Evolutionary conservation across 2,329 filamentous ascomycete genomes (phyloP).

Genomic region (Scedosporium aurantiacum): DNA sequence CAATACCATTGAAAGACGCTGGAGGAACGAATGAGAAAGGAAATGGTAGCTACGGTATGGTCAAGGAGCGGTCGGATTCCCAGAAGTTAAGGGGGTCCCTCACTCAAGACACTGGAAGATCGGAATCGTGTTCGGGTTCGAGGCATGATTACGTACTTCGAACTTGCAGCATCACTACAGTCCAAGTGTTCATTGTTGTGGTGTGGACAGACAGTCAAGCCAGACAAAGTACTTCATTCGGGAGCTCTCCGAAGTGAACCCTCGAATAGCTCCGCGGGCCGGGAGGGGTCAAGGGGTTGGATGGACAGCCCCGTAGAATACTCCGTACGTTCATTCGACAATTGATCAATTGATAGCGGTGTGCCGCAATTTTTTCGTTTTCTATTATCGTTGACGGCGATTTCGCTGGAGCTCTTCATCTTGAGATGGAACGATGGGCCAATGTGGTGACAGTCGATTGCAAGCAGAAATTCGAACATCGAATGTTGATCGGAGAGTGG

Average conservation of each 20-base stretch:
- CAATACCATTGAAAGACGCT: too few species aligned
- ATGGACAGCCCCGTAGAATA: too few species aligned
- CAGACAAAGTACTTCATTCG: too few species aligned
- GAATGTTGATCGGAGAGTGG: not conserved
- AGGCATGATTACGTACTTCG: not conserved
- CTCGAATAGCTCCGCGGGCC: not conserved
- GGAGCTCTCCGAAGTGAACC: not conserved
- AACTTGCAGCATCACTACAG: too few species aligned
- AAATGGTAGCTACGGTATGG: not conserved
- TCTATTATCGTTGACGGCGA: not conserved
- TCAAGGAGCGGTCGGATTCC: not conserved
- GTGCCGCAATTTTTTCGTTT: too few species aligned
- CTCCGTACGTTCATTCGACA: too few species aligned
- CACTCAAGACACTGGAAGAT: not conserved
- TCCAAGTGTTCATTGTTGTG: too few species aligned
- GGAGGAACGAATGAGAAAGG: too few species aligned
- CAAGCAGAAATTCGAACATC: not conserved
- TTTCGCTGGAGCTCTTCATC: not conserved
- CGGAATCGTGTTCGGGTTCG: not conserved
- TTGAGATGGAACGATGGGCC: not conserved
- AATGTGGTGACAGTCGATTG: slow-evolving; percentile 1
- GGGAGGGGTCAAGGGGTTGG: too few species aligned
- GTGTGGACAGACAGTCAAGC: too few species aligned
- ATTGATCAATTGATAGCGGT: too few species aligned
- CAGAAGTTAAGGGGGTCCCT: too few species aligned